A percentile compares a stretch with the other conserved stretches of the same genome.
These are phyloP conservation scores for Schizophyllum amplum DNA, from an alignment of 1,284 basidiomycete species.

Conservation along the genomic window DNA sequence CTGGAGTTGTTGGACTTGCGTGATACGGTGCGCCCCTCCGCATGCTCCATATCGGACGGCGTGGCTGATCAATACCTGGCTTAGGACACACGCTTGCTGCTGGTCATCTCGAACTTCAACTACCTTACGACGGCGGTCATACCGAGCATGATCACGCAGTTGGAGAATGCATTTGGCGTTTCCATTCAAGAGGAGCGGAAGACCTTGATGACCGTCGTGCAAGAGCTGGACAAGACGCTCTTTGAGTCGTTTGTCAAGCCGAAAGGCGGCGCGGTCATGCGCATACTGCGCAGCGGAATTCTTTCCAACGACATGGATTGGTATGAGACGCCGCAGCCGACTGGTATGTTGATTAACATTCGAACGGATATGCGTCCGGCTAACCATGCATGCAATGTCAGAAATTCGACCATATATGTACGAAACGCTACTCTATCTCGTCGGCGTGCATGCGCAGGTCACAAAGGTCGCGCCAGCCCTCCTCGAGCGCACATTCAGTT, in stretches of 20 bases:
- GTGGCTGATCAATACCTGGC: constrained; percentile 12
- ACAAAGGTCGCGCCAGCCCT: constrained; percentile 72
- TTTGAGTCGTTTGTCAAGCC: constrained; percentile 85
- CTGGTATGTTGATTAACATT: constrained; percentile 41
- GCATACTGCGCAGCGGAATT: constrained; percentile 74
- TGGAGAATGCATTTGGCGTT: constrained; percentile 72
- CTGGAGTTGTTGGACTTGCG: constrained; percentile 52
- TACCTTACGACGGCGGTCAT: constrained; percentile 67
- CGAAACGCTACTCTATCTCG: constrained; percentile 81
- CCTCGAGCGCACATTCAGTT: constrained; percentile 75
- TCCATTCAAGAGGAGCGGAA: constrained; percentile 75
- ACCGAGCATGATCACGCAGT: constrained; percentile 74
- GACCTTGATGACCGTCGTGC: constrained; percentile 72
- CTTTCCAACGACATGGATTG: constrained; percentile 81
- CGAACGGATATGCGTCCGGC: too few relatives aligned
- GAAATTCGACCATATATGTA: constrained; percentile 96
- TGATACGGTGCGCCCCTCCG: constrained; percentile 46
- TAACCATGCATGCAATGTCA: too few relatives aligned
- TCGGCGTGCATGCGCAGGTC: constrained; percentile 90
- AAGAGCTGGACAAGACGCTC: constrained; percentile 79
- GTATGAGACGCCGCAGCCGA: constrained; percentile 84
- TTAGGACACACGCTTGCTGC: constrained; percentile 80
- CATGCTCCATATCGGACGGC: constrained; percentile 2
- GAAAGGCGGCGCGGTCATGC: constrained; percentile 60
- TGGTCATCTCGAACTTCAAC: constrained; percentile 87